A percentile compares a stretch with the other conserved stretches of the same genome.
These are phyloP conservation scores for Pholiota adiposa DNA, from an alignment of 1,284 basidiomycete species.

Conservation along the genomic window DNA sequence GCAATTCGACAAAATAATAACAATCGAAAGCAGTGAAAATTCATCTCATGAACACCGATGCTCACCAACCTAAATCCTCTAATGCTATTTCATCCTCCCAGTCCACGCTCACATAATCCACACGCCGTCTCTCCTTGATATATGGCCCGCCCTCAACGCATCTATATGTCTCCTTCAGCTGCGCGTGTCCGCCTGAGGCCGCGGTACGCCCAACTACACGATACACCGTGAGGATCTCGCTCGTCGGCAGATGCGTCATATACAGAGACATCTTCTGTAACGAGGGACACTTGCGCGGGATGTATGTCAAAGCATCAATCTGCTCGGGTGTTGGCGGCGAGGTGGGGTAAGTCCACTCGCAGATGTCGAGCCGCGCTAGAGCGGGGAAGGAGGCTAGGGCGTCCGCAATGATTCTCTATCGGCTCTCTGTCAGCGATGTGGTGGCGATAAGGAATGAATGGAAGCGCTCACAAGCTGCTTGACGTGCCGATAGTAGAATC, in stretches of 20 bases:
- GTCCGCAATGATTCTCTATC: neutral
- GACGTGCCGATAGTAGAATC: constrained; percentile 14
- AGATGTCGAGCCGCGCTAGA: constrained; percentile 12
- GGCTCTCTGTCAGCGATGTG: neutral
- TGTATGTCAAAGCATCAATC: neutral
- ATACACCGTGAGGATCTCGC: constrained; percentile 6
- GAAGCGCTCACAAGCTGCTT: constrained; percentile 2
- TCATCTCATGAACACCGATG: too few relatives aligned
- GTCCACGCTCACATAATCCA: neutral
- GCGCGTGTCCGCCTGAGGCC: too few relatives aligned
- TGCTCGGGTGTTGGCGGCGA: neutral
- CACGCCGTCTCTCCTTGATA: constrained; percentile 3
- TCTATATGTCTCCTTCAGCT: constrained; percentile 2
- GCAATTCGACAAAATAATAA: too few relatives aligned
- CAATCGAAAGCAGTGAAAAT: too few relatives aligned
- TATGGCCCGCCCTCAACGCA: constrained; percentile 10
- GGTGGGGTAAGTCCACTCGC: constrained; percentile 9
- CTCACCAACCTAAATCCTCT: too few relatives aligned
- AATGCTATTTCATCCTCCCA: neutral
- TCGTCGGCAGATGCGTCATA: constrained; percentile 10
- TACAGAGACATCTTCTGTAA: constrained; percentile 8
- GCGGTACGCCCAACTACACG: neutral
- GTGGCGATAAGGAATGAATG: neutral
- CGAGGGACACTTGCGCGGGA: neutral
- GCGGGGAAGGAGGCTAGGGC: constrained; percentile 2